A percentile compares a stretch with the other conserved stretches of the same genome.
Conservation (phyloP, 257 asterid genomes). For the Nicotiana tomentosiformis region DNA sequence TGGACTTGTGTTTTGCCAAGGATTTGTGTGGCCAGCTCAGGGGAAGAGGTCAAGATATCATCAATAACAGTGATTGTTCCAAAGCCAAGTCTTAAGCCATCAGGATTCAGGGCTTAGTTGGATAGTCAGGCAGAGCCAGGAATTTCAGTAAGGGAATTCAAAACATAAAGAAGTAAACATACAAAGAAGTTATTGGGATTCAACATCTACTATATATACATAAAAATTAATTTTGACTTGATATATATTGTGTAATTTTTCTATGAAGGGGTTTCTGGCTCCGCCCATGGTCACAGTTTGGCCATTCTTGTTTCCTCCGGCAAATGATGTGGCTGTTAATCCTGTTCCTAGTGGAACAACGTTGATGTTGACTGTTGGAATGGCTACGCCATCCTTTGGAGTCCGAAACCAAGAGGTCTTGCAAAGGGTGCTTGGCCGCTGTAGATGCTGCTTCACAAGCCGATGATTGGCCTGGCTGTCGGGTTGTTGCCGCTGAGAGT, state of each 20-base stretch:
- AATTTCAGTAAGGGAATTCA: too few species aligned
- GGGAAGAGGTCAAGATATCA: constrained; percentile 29
- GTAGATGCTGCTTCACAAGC: constrained; percentile 66
- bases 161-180: too few species aligned
- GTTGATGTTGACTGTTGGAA: constrained; percentile 51
- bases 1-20: constrained; percentile 31
- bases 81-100: too few species aligned
- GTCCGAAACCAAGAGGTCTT: constrained; percentile 54
- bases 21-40: constrained; percentile 27
- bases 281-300: neutral
- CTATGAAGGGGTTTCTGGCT: too few species aligned
- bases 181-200: too few species aligned
- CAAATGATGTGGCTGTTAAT: constrained; percentile 45
- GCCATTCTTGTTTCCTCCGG: constrained; percentile 21
- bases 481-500: constrained; percentile 23
- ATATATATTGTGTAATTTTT: too few species aligned
- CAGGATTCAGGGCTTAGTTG: too few species aligned
- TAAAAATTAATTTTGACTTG: too few species aligned
- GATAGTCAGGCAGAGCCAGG: too few species aligned
- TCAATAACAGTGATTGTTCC: constrained; percentile 25
- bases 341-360: constrained; percentile 79
- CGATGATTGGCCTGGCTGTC: constrained; percentile 61
- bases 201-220: too few species aligned
- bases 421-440: constrained; percentile 87
- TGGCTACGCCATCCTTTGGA: constrained; percentile 46